Percentiles rank a stretch among this genome's conserved stretches.
Evolutionary conservation across 148 eudicot species (phyloP).

Genomic region (Camellia sinensis): DNA sequence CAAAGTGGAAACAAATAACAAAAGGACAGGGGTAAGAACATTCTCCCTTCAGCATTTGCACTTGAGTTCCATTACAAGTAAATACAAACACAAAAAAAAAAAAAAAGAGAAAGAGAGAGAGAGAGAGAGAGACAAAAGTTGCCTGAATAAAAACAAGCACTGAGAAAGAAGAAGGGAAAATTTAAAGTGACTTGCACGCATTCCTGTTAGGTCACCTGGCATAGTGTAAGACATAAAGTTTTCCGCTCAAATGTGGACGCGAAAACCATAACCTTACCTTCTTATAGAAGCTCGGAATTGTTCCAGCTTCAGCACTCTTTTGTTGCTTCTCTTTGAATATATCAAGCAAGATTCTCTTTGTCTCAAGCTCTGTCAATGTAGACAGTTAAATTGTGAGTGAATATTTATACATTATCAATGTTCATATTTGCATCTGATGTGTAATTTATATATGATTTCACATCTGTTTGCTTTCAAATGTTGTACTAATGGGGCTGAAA

Average conservation of each 20-base stretch:
- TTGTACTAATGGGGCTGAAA: too few species aligned
- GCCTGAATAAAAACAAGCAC: not conserved
- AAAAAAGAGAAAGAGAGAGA: too few species aligned
- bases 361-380: constrained; percentile 79
- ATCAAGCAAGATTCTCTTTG: constrained; percentile 92
- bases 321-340: constrained; percentile 97
- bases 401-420: not conserved
- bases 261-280: constrained; percentile 42
- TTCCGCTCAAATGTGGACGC: not conserved
- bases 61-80: not conserved
- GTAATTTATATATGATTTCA: not conserved
- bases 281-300: constrained; percentile 91
- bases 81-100: not conserved
- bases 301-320: constrained; percentile 87
- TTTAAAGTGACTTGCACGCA: not conserved
- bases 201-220: not conserved
- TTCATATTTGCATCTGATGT: not conserved
- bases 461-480: too few species aligned
- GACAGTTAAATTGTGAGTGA: not conserved
- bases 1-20: constrained; percentile 8
- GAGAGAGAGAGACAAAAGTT: not conserved
- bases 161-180: constrained; percentile 1
- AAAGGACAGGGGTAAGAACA: not conserved
- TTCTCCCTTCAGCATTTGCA: not conserved
- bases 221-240: not conserved